Evolutionary conservation across 129 eudicot genomes (phyloP), one percentile per base, ranked within the genome.

Genomic region (Tanacetum coccineum): DNA sequence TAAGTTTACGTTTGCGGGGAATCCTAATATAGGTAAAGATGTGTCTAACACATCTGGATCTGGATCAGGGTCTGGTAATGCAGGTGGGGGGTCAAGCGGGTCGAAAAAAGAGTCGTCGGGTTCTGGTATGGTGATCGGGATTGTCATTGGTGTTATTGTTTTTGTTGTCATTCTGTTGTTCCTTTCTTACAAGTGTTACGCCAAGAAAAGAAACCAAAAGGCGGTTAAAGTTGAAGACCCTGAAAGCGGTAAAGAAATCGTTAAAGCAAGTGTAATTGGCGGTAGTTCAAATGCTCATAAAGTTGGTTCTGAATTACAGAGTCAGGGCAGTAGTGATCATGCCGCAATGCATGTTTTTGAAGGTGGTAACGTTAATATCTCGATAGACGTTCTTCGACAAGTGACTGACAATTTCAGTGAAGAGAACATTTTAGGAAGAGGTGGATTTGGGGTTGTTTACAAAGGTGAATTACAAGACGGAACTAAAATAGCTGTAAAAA

Each of bases 361-460:
- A 55, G 84, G 79, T 20, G 93, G 96, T 9, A 83, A 79, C 32
- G 78, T 74, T 52, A 45, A 44, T 2, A 83, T 83, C 26, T 82
- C 96, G 0, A 76, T 88, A 3, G 89, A 85, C 40, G 56, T 81
- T 47, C 80, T 88, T 3, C 75, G 80, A 4, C 79, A 88, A 32
- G 93, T 74, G 12, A 88, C 96, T 0, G 32, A 71, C 47, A 78
- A 70, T 22, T 88, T 88, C 75, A 67, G 68, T 8, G 83, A 82
- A 20, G 56, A 67, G 21, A 85, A 78, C 72, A 67, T 88, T 47
- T 20, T 87, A 30, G 95, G 95, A 6, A 77, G 58, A 59, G 95
- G 95, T 12, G 91, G 95, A 22, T 87, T 88, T 28, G 96, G 96
- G 48, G 60, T 88, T 10, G 96, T 88, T 13, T 88, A 88, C 61